Evolutionary conservation across 495 filamentous ascomycete genomes (phyloP), one percentile per base, ranked within the genome.

Genomic region (Aspergillus funiculosus): DNA sequence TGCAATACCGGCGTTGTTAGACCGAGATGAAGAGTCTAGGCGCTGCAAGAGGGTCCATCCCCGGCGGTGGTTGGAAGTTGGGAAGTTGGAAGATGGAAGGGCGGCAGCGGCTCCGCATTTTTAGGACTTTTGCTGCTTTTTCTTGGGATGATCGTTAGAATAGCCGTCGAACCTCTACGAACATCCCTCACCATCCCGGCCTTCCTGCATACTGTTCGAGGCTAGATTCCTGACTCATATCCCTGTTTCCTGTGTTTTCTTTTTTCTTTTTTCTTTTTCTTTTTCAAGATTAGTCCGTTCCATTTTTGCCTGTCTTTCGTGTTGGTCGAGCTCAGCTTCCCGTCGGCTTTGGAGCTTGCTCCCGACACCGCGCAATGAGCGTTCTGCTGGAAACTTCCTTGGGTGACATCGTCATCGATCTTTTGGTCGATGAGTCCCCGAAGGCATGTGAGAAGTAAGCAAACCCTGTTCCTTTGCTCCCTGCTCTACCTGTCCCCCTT

Each of bases 371-470:
- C 59, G 60, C 39, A 42, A 86, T 86, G 82, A 82, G 87, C 44
- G 89, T 91, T 7, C 75, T 95, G 24, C 74, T 96, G 13, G 90
- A 96, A 69, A 94, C 91, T 28, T 94, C 86, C 28, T 76, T 86
- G 5, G 90, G 90, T 54, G 90, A 96, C 68, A 83, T 96, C 58
- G 88, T 94, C 52, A 87, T 96, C 59, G 90, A 96, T 66, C 77
- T 96, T 18, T 66, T 94, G 43, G 80, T 89, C 34, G 85, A 92
- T 55, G 83, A 89, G 55, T 86, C 87, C 22, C 90, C 90, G 11
- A 88, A 83, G 54, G 79, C 85, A 57, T 95, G 90, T 68, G 85
- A 94, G 64, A 96, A 95, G 89, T 94, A 67, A 69, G 84, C 74
- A 30, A 8, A 9, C 17, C 17, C 35, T 13, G n/a, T n/a, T n/a